phyloP scores from a whole-genome alignment of 495 filamentous ascomycete genomes.

The Aspergillus kassunensis region DNA sequence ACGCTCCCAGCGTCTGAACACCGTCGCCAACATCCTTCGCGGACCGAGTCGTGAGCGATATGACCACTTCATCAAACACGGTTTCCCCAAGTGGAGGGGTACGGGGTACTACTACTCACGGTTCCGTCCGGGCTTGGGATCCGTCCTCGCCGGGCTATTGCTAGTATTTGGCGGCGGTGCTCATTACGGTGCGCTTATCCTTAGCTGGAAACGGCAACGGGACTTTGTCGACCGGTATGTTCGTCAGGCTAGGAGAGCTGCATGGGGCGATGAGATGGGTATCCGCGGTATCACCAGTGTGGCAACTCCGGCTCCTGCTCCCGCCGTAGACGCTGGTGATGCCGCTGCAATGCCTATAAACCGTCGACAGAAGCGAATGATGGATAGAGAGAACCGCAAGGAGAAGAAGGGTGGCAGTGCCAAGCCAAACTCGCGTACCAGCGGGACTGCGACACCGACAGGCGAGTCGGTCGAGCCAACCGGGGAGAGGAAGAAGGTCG shows the following conservation, averaged over 20 bases:
- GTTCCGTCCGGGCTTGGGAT: slow-evolving; percentile 83
- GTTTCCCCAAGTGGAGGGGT: slow-evolving; percentile 93
- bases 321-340: slow-evolving; percentile 37
- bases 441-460: slow-evolving; percentile 48
- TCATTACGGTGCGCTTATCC: slow-evolving; percentile 78
- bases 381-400: slow-evolving; percentile 76
- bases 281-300: slow-evolving; percentile 66
- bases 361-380: slow-evolving; percentile 79
- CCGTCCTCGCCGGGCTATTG: slow-evolving; percentile 80
- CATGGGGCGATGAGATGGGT: slow-evolving; percentile 77
- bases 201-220: slow-evolving; percentile 82
- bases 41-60: slow-evolving; percentile 80
- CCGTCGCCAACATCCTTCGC: slow-evolving; percentile 80
- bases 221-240: slow-evolving; percentile 91
- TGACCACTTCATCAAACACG: slow-evolving; percentile 90
- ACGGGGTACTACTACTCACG: slow-evolving; percentile 97
- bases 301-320: slow-evolving; percentile 41
- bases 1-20: slow-evolving; percentile 74
- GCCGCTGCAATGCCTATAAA: slow-evolving; percentile 60
- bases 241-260: slow-evolving; percentile 77
- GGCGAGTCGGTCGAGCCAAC: slow-evolving; percentile 49
- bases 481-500: slow-evolving; percentile 75
- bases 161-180: slow-evolving; percentile 75
- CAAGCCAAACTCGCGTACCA: slow-evolving; percentile 28
- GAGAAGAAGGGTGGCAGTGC: slow-evolving; percentile 47